Base-by-base conservation (phyloP, 768 basidiomycete species). In the Agrocybe chaxingu region DNA sequence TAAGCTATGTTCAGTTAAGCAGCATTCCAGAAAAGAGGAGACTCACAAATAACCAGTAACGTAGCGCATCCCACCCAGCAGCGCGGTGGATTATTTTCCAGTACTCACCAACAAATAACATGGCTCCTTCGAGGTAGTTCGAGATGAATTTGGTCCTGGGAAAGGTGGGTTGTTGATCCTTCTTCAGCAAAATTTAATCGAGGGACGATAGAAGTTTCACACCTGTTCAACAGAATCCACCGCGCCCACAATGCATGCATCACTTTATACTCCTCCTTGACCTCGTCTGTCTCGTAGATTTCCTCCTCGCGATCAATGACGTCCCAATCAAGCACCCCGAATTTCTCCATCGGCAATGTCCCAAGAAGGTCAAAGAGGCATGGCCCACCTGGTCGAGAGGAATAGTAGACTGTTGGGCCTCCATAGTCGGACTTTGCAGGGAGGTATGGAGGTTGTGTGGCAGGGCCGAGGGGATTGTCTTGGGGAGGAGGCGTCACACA, bases 181-280 rank as follows among this genome's bases (percentile, higher is more conserved):
- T 31, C 19, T 8, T 29, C 13, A 11, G 19, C 32, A 19, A 48
- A 45, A 11, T 10, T 19, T 19, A 37, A 38, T 12, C 43, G 10
- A 35, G 19, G 13, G 8, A 41, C 9, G 16, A 24, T 24, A 13
- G 4, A 35, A 37, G 34, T n/a, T 31, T 16, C 47, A 31, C 42
- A 57, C 54, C 59, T 54, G 42, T 47, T 44, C 37, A 48, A 48
- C 40, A 82, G 65, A 3, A 89, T 86, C 87, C 87, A 91, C 45
- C 89, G 63, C 9, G 71, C 80, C 89, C 89, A 91, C 9, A 91
- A 66, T 4, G 87, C 86, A 48, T 82, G 79, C 72, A 92, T 85
- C 6, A 89, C 82, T 63, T 91, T 92, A 51, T 86, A 81, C 54
- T 89, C 86, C 50, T 89, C 87, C 36, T 72, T 71, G 8, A 89